phyloP scores from a whole-genome alignment of 441 rosid genomes.

The Eruca vesicaria region DNA sequence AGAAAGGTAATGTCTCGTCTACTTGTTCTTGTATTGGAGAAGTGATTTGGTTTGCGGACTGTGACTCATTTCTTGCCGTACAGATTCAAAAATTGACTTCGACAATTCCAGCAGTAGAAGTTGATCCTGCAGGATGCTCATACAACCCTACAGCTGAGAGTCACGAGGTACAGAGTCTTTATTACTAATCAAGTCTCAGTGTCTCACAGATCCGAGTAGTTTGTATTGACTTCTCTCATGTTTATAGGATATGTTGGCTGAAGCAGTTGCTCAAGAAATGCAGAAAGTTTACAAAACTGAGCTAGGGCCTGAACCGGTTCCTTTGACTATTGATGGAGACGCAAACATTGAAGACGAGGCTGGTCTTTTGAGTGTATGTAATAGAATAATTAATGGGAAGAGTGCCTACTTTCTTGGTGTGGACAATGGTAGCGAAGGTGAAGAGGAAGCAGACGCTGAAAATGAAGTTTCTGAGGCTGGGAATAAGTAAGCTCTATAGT shows the following conservation, averaged over 20 bases:
- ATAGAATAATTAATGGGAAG: not conserved
- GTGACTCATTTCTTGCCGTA: constrained; percentile 29
- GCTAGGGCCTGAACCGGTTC: constrained; percentile 87
- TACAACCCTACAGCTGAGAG: constrained; percentile 75
- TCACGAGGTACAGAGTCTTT: constrained; percentile 56
- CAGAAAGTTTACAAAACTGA: constrained; percentile 69
- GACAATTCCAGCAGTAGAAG: constrained; percentile 76
- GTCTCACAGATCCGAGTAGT: not conserved
- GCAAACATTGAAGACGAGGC: constrained; percentile 69
- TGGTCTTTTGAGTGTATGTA: constrained; percentile 28
- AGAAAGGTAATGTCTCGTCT: constrained; percentile 46
- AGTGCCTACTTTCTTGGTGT: constrained; percentile 69
- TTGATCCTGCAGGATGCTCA: constrained; percentile 91
- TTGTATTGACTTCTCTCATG: not conserved
- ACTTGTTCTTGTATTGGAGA: constrained; percentile 7
- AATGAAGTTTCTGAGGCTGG: constrained; percentile 40
- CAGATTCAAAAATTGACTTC: constrained; percentile 55
- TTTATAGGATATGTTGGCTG: constrained; percentile 70
- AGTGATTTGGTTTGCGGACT: not conserved
- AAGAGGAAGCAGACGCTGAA: constrained; percentile 44
- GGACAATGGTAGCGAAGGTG: constrained; percentile 52
- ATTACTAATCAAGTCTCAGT: not conserved
- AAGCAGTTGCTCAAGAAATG: constrained; percentile 93
- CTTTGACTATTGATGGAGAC: constrained; percentile 62
- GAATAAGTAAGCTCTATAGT: constrained; percentile 43